A percentile compares a stretch with the other conserved stretches of the same genome.
Evolutionary conservation across 495 filamentous ascomycete genomes (phyloP).

Genomic region (Aspergillus avenaceus): DNA sequence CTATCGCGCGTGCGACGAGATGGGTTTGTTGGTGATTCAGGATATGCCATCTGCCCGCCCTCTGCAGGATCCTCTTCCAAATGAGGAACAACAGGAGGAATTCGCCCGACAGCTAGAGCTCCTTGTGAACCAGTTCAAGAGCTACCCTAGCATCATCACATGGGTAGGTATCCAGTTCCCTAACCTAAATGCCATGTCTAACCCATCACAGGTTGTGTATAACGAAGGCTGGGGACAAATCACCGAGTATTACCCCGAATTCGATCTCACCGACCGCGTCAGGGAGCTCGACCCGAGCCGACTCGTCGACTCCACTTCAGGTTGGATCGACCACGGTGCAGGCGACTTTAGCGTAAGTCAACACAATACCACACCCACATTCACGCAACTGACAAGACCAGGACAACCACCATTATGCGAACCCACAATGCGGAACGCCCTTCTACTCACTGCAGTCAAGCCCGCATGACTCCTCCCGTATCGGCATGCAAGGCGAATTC

Average conservation of each 20-base stretch:
- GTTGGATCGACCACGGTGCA: slow-evolving; percentile 59
- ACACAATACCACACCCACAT: not conserved
- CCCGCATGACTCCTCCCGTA: slow-evolving; percentile 55
- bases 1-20: slow-evolving; percentile 59
- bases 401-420: slow-evolving; percentile 71
- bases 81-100: slow-evolving; percentile 51
- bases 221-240: slow-evolving; percentile 71
- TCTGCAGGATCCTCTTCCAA: slow-evolving; percentile 28
- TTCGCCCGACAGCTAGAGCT: slow-evolving; percentile 60
- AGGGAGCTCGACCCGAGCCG: slow-evolving; percentile 55
- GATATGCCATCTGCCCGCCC: slow-evolving; percentile 62
- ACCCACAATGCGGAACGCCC: slow-evolving; percentile 65
- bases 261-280: slow-evolving; percentile 49
- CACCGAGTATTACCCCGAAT: slow-evolving; percentile 46
- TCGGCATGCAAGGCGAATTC: slow-evolving; percentile 66
- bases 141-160: slow-evolving; percentile 54
- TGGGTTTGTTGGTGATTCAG: slow-evolving; percentile 62
- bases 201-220: slow-evolving; percentile 51
- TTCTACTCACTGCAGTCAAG: slow-evolving; percentile 52
- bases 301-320: slow-evolving; percentile 55
- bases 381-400: slow-evolving; percentile 8
- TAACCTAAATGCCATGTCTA: slow-evolving; percentile 2
- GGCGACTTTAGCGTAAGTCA: slow-evolving; percentile 49
- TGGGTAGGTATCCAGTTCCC: slow-evolving; percentile 31
- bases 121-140: slow-evolving; percentile 57